Base-by-base conservation (phyloP, 352 stramenopile species). In the Globisporangium recalcitrans region DNA sequence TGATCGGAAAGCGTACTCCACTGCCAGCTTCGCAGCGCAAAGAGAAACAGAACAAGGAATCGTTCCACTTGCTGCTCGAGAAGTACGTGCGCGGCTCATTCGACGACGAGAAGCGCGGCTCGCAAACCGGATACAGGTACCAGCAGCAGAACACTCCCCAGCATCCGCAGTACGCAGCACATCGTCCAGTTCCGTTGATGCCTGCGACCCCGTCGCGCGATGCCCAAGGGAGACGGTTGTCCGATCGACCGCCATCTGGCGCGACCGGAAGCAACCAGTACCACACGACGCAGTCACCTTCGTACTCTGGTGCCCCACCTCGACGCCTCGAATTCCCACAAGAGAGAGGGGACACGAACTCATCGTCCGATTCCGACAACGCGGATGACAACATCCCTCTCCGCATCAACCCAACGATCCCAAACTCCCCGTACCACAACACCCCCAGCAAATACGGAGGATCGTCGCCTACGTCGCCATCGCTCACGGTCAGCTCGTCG, bases 21-120 rank as follows among this genome's bases (percentile, higher is more conserved):
- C 60, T 77, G 44, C 70, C 67, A 14, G 78, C 68, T 19, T 67
- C 66, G 9, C 69, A 84, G 58, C 73, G 71, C 16, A 85, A 85
- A 32, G 63, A 86, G 58, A 79, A 87, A 46, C 64, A 90, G 11
- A 78, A 83, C 55, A 61, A 85, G n/a, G 81, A 88, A 9, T 51
- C 73, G 0, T 91, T 92, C 61, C 58, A 91, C 4, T 72, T 77
- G 36, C 63, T 93, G 7, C 57, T 93, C 34, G 75, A 89, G 62
- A 68, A 65, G 19, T 93, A 93, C 60, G 77, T 92, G 3, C 71
- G 77, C 32, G 83, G 83, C 14, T 79, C 81, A 0, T 92, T 85
- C 52, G 76, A 88, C 55, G 66, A 79, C 54, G 22, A 24, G 19
- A 70, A 47, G 40, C 53, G 29, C 32, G 14, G 32, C 19, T 29